phyloP scores from a whole-genome alignment of 2,329 filamentous ascomycete species.

The Talaromyces sp. region DNA sequence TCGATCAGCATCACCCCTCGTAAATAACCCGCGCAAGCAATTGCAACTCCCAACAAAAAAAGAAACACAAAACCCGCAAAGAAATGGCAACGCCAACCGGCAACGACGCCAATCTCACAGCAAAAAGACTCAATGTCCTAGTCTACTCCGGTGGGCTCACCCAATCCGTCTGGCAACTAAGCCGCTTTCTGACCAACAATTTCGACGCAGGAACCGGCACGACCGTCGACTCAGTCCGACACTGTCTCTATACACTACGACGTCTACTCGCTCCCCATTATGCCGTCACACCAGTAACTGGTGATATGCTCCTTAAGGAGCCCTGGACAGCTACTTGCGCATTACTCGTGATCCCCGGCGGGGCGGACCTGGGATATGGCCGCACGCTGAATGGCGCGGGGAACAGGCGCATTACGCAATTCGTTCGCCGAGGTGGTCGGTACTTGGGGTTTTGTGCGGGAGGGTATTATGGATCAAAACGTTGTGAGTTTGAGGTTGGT shows the following conservation, averaged over 20 bases:
- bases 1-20: constrained; percentile 3
- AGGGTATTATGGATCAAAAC: constrained; percentile 80
- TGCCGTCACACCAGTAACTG: constrained; percentile 83
- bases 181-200: constrained; percentile 32
- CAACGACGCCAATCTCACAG: constrained; percentile 54
- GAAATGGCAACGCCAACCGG: constrained; percentile 36
- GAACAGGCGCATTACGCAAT: constrained; percentile 81
- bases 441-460: constrained; percentile 95
- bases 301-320: constrained; percentile 80
- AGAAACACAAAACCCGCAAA: neutral
- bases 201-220: constrained; percentile 71
- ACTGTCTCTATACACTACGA: constrained; percentile 84
- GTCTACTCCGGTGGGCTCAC: constrained; percentile 77
- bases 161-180: constrained; percentile 27
- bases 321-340: constrained; percentile 88
- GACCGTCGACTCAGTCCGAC: constrained; percentile 83
- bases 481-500: constrained; percentile 91
- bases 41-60: neutral
- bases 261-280: constrained; percentile 87
- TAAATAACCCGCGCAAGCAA: neutral
- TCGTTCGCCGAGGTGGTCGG: constrained; percentile 78
- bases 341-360: constrained; percentile 87
- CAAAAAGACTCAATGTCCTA: constrained; percentile 80
- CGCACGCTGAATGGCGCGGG: constrained; percentile 83
- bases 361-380: constrained; percentile 92